Conservation (phyloP, 2,329 filamentous ascomycete genomes). For the Chaetomium olivaceum region DNA sequence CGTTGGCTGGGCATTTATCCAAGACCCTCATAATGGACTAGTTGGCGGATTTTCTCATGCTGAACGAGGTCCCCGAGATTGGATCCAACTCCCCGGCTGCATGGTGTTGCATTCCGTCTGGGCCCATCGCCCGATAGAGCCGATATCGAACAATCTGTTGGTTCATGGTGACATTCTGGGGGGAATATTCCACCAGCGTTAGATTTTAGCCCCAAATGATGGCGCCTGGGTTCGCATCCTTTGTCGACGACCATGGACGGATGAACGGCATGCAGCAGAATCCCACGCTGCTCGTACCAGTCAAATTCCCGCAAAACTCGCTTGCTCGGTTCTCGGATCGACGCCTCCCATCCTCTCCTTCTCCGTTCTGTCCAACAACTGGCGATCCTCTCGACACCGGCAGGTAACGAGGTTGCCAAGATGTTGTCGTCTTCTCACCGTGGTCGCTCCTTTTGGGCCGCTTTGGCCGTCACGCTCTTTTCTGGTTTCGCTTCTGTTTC, state of each 20-base stretch:
- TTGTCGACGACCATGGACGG: background rate
- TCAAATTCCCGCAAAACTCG: background rate
- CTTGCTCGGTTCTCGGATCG: conserved; percentile 2
- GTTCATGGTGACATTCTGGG: background rate
- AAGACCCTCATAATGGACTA: background rate
- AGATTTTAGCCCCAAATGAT: background rate
- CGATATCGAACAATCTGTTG: background rate
- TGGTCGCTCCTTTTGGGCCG: conserved; percentile 17
- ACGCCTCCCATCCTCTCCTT: background rate
- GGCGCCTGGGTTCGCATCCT: background rate
- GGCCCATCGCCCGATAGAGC: background rate
- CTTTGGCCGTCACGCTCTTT: conserved; percentile 19
- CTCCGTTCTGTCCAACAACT: background rate
- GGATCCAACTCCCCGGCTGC: background rate
- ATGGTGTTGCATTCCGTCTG: background rate
- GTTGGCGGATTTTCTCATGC: background rate
- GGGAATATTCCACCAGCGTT: background rate
- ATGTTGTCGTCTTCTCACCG: conserved; percentile 20
- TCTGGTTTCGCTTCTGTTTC: conserved; percentile 11
- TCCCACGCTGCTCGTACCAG: background rate
- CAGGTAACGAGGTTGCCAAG: background rate
- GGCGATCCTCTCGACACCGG: background rate
- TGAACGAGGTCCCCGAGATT: background rate
- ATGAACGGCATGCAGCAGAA: background rate
- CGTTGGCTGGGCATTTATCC: background rate